Evolutionary conservation across 768 basidiomycete species (phyloP).

Genomic region (Cantharellus anzutake): DNA sequence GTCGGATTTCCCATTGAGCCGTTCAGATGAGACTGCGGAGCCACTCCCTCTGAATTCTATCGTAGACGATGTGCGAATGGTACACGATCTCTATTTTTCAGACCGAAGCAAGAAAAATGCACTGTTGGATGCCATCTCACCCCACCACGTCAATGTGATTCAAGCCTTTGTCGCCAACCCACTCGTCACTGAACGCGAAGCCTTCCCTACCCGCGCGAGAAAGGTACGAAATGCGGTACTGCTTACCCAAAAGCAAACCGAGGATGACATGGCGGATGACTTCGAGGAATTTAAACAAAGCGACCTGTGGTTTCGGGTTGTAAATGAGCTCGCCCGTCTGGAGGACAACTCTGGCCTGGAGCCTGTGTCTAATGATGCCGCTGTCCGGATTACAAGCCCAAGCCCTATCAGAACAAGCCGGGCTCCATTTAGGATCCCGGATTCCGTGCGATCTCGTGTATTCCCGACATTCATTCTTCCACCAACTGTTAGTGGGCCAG

Average conservation of each 20-base stretch:
- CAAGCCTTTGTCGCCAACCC: constrained; percentile 35
- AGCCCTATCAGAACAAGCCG: not conserved
- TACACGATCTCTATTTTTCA: constrained; percentile 76
- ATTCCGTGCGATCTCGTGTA: constrained; percentile 4
- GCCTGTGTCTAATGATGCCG: not conserved
- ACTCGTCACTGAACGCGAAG: constrained; percentile 24
- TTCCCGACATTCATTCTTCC: constrained; percentile 1
- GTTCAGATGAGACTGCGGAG: constrained; percentile 24
- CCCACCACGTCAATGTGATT: constrained; percentile 52
- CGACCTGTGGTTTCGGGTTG: constrained; percentile 82
- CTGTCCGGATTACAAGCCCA: not conserved
- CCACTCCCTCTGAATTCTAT: constrained; percentile 35
- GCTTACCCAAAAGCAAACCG: constrained; percentile 67
- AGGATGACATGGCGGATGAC: constrained; percentile 79
- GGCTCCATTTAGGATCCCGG: constrained; percentile 1
- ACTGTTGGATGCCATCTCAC: constrained; percentile 36
- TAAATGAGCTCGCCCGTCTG: constrained; percentile 33
- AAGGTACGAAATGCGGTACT: constrained; percentile 47
- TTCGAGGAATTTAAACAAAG: constrained; percentile 77
- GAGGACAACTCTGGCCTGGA: not conserved
- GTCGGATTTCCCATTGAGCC: constrained; percentile 35
- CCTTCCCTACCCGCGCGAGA: not conserved
- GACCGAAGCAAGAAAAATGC: constrained; percentile 29
- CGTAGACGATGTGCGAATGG: constrained; percentile 75
- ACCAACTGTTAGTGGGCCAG: not conserved